Evolutionary conservation across 106 monocot species (phyloP).

Genomic region (Acanthochlamys bracteata): DNA sequence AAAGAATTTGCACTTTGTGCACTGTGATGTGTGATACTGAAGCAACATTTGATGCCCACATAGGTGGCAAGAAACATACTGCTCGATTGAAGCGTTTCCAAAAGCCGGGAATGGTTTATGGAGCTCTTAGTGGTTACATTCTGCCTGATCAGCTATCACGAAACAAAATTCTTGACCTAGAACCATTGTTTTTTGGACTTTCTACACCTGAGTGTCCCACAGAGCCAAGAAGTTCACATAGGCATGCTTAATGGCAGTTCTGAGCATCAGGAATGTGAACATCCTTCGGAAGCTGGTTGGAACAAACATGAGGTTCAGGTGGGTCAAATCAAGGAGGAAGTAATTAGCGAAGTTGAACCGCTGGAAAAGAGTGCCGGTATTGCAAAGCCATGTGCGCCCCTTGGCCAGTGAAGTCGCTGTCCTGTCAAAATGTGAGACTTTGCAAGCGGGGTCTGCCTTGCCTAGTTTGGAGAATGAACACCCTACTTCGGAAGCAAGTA

Average conservation of each 20-base stretch:
- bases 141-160: slow-evolving; percentile 39
- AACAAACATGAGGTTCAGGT: background rate
- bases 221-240: background rate
- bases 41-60: slow-evolving; percentile 48
- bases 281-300: background rate
- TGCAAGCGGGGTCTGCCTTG: background rate
- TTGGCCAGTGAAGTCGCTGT: background rate
- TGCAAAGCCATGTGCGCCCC: too few species aligned
- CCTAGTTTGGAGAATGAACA: background rate
- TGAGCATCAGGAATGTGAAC: background rate
- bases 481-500: background rate
- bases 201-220: slow-evolving; percentile 29
- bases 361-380: too few species aligned
- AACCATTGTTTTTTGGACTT: slow-evolving; percentile 47
- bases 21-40: slow-evolving; percentile 45
- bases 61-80: slow-evolving; percentile 54
- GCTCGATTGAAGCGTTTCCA: slow-evolving; percentile 40
- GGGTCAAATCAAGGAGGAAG: background rate
- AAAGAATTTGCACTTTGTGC: slow-evolving; percentile 52
- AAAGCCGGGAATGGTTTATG: slow-evolving; percentile 26
- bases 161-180: slow-evolving; percentile 11
- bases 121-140: slow-evolving; percentile 41
- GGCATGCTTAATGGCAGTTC: background rate
- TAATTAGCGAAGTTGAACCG: background rate
- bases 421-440: too few species aligned